A percentile compares a stretch with the other conserved stretches of the same genome.
These are phyloP conservation scores for Talaromyces sp. DNA, from an alignment of 2,329 filamentous ascomycete genomes.

Conservation along the genomic window DNA sequence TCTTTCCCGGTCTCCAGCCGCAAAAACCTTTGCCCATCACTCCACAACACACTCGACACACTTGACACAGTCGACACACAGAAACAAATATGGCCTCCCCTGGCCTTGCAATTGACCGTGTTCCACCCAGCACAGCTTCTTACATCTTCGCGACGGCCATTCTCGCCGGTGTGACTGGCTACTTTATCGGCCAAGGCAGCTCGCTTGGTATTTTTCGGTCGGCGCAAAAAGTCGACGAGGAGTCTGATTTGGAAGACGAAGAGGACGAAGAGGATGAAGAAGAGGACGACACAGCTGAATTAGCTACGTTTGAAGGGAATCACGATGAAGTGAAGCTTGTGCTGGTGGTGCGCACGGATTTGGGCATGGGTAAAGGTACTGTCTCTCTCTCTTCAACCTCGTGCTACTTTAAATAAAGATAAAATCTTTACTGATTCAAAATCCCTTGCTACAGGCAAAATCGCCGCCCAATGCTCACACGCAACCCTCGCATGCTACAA, in stretches of 20 bases:
- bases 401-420: not conserved
- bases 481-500: conserved; percentile 99
- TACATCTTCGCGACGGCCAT: conserved; percentile 70
- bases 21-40: not conserved
- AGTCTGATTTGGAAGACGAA: conserved; percentile 21
- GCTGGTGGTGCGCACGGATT: conserved; percentile 83
- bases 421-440: not conserved
- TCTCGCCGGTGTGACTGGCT: conserved; percentile 69
- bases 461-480: conserved; percentile 90
- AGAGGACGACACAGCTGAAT: conserved; percentile 51
- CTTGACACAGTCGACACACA: not conserved
- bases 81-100: conserved; percentile 25
- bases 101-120: conserved; percentile 26
- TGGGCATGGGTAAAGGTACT: conserved; percentile 94
- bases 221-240: conserved; percentile 42
- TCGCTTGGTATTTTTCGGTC: conserved; percentile 69
- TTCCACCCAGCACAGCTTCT: conserved; percentile 50
- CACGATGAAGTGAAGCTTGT: conserved; percentile 90
- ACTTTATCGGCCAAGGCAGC: conserved; percentile 61
- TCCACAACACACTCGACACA: not conserved
- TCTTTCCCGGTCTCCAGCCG: not conserved
- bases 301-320: conserved; percentile 47
- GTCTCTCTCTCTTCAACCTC: conserved; percentile 19
- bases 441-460: conserved; percentile 66
- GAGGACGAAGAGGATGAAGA: conserved; percentile 61